Base-by-base conservation (phyloP, 1,284 basidiomycete species). In the Melampsora larici-populina region DNA sequence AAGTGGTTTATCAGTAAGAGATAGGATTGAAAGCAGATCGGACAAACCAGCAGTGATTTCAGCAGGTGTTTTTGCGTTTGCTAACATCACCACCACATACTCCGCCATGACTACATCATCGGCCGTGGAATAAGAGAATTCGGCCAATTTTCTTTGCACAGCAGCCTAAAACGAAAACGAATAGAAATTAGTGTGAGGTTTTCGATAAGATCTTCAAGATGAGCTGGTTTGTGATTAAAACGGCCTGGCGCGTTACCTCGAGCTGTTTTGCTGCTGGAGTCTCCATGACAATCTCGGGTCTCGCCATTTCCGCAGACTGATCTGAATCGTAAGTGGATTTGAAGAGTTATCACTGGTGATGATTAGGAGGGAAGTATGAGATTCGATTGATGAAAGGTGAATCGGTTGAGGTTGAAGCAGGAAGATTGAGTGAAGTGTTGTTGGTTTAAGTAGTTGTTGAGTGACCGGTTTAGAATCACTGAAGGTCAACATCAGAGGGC, bases 81-180 rank as follows among this genome's bases (percentile, higher is more conserved):
- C 82, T 48, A 83, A 79, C 83, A 84, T 84, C 66, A 84, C 83
- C 24, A 82, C 81, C 55, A 84, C 81, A 74, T 83, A 83, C 71
- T 83, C 83, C 66, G 82, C 82, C 71, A 78, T 72, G 62, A 74
- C 75, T 33, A 66, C 75, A 69, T 79, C 79, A 64, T 73, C 65
- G 46, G 65, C 63, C 4, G 78, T 77, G 2, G 76, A 79, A 51
- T 63, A 78, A 15, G 51, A 73, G 76, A 31, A 79, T 69, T 72
- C 70, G 31, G 70, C 74, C 8, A 77, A 66, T 64, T 77, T 77
- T 48, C 74, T 64, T 51, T 77, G 74, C 24, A 77, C 74, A 29
- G 66, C 49, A 58, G 66, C 66, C 74, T 77, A 11, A 26, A 31
- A 31, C 21, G 63, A 65, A 65, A 29, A 21, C 2, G 36, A n/a